Base-by-base conservation (phyloP, 495 filamentous ascomycete species). In the Amniculicola lignicola region DNA sequence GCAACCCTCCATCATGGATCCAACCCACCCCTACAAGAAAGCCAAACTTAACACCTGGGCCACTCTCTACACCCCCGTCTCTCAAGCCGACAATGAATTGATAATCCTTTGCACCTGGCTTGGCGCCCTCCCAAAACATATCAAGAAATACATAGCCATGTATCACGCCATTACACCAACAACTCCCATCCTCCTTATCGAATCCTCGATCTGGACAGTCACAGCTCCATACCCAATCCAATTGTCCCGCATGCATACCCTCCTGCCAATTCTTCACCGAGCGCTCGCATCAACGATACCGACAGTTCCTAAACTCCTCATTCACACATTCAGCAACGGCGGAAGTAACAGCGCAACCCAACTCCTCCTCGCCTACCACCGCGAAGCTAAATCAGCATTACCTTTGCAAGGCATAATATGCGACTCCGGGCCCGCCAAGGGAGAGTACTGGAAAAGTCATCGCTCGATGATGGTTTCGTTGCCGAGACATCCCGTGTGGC, bases 101-200 rank as follows among this genome's bases (percentile, higher is more conserved):
- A 47, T 62, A 40, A 59, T 67, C 36, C 18, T 69, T 22, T 69
- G 64, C 48, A 65, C 50, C 18, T 67, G 62, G 61, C 44, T 62
- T 4, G 65, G 66, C 25, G 66, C 65, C 19, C 40, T 37, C 11
- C 21, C 18, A 2, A 62, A 61, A 36, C 61, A 65, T 38, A 61
- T 67, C 9, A 11, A 51, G 9, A 67, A 62, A 50, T 69, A 67
- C 35, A 47, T 52, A 7, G 33, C 54, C 11, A 21, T 65, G 12
- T 62, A 65, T 49, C 45, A 48, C 16, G 16, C 4, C 19, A 51
- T 54, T 29, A 49, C 66, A n/a, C 64, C 66, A 2, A 24, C 35
- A 15, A 54, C 66, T 10, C 49, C 43, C 11, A 63, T 69, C 39
- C 57, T 69, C 11, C 57, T 67, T 12, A 28, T 69, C 42, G 38